Evolutionary conservation across 129 eudicot species (phyloP).

Genomic region (Solidago caesia): DNA sequence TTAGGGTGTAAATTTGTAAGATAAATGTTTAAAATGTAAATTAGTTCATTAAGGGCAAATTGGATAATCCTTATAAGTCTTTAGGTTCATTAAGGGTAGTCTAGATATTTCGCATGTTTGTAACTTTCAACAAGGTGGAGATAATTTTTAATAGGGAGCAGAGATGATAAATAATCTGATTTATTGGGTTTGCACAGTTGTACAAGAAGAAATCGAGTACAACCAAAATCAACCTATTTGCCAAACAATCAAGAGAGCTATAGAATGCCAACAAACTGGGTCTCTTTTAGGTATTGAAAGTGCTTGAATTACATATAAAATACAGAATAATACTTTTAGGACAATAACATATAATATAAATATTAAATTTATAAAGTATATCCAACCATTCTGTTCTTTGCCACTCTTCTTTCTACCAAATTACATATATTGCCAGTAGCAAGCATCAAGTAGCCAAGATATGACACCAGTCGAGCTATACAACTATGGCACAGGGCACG

Average conservation of each 20-base stretch:
- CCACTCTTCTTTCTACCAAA: constrained; percentile 7
- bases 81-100: too few relatives aligned
- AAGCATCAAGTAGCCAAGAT: constrained; percentile 11
- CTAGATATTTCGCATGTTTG: too few relatives aligned
- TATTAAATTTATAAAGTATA: constrained; percentile 21
- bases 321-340: background rate
- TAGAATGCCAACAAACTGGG: constrained; percentile 16
- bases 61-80: too few relatives aligned
- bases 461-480: constrained; percentile 11
- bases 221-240: background rate
- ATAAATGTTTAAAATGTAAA: too few relatives aligned
- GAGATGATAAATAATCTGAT: too few relatives aligned
- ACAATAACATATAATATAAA: constrained; percentile 21
- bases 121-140: too few relatives aligned
- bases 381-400: constrained; percentile 17
- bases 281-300: constrained; percentile 15
- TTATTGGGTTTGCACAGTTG: too few relatives aligned
- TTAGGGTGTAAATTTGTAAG: too few relatives aligned
- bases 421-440: background rate
- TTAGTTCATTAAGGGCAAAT: too few relatives aligned
- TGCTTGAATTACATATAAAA: constrained; percentile 21
- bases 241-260: background rate
- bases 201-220: too few relatives aligned
- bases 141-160: too few relatives aligned
- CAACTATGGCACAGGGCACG: constrained; percentile 59